Evolutionary conservation across 805 yeast species (phyloP).

Genomic region (Kodamaea jinghongensis): DNA sequence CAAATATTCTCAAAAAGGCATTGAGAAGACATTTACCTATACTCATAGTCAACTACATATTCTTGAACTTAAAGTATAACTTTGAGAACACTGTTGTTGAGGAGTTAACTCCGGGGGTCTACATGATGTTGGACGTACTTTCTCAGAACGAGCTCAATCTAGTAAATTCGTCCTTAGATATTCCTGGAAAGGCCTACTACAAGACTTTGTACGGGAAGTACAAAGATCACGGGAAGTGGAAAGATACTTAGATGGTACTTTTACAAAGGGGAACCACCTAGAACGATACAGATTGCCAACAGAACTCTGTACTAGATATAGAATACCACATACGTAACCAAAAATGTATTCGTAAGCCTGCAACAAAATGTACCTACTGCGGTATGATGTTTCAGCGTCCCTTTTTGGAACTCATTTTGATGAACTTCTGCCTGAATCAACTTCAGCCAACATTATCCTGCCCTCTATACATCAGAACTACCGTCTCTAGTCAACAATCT

Average conservation of each 20-base stretch:
- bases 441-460: too few species aligned
- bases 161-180: slow-evolving; percentile 64
- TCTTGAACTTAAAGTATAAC: slow-evolving; percentile 48
- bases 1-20: slow-evolving; percentile 53
- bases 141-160: slow-evolving; percentile 63
- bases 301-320: too few species aligned
- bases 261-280: too few species aligned
- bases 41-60: slow-evolving; percentile 57
- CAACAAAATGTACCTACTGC: too few species aligned
- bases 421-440: too few species aligned
- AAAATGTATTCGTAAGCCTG: too few species aligned
- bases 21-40: slow-evolving; percentile 64
- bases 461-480: too few species aligned
- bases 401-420: too few species aligned
- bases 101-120: slow-evolving; percentile 54
- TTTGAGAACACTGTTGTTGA: slow-evolving; percentile 47
- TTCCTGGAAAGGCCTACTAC: slow-evolving; percentile 65
- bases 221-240: slow-evolving; percentile 80
- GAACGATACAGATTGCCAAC: too few species aligned
- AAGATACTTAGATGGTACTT: slow-evolving; percentile 40
- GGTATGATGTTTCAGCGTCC: too few species aligned
- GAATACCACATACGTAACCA: too few species aligned
- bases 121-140: slow-evolving; percentile 63
- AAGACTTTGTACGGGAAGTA: slow-evolving; percentile 69
- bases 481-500: too few species aligned